Conservation (phyloP, 2,329 filamentous ascomycete species). For the Dactylella cylindrospora region DNA sequence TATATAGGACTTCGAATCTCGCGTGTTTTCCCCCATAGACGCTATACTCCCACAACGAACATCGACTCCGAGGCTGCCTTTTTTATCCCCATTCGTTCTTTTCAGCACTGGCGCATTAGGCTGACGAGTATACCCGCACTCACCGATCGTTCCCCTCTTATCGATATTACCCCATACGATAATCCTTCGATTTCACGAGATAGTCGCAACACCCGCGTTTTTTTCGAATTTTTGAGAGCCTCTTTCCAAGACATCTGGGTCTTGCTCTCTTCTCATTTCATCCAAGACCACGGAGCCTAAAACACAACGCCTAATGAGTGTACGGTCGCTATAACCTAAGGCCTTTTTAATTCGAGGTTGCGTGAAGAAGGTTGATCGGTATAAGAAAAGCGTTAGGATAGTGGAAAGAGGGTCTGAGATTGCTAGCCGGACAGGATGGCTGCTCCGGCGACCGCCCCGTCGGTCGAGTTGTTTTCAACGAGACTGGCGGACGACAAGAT, state of each 20-base stretch:
- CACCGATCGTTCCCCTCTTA: no score
- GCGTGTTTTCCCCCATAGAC: no score
- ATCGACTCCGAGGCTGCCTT: no score
- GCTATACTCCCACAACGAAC: no score
- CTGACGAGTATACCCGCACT: no score
- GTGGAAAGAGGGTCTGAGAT: neutral
- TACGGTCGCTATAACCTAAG: constrained; percentile 2
- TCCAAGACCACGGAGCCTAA: neutral
- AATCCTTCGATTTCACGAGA: no score
- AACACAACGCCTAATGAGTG: neutral
- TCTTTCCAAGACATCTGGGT: neutral
- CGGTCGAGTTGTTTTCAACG: constrained; percentile 44
- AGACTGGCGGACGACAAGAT: constrained; percentile 44
- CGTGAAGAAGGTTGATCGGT: constrained; percentile 1
- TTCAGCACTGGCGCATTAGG: no score
- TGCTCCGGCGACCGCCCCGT: constrained; percentile 29
- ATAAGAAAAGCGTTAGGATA: neutral
- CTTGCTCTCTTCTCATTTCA: neutral
- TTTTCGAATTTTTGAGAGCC: no score
- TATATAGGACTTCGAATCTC: no score
- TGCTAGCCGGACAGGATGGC: constrained; percentile 13
- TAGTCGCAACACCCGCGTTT: no score
- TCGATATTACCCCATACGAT: no score
- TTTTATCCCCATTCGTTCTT: no score
- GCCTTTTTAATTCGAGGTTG: constrained; percentile 1